Evolutionary conservation across 805 yeast genomes (phyloP).

Genomic region (Cyberlindnera euphorbiae): DNA sequence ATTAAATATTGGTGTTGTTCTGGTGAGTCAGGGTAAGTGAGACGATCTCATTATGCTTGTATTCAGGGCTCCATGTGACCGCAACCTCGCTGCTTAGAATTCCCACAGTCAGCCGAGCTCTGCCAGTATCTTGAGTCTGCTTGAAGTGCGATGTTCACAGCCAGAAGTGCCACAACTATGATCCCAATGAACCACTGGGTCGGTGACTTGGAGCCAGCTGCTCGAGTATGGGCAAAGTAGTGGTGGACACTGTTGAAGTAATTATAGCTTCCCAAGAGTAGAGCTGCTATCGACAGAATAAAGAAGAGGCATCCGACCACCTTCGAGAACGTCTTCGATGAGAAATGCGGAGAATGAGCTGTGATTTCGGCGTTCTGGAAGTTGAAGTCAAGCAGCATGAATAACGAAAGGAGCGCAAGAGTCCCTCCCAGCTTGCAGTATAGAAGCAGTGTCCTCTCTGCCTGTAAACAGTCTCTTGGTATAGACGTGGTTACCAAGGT

Average conservation of each 20-base stretch:
- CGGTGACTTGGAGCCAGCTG: conserved; percentile 10
- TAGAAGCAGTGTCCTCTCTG: conserved; percentile 23
- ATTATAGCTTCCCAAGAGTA: conserved; percentile 18
- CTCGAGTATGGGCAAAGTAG: conserved; percentile 13
- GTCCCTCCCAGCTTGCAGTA: conserved; percentile 20
- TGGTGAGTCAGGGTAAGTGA: too few relatives aligned
- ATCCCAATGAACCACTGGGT: conserved; percentile 10
- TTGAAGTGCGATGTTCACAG: conserved; percentile 15
- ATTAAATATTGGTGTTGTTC: too few relatives aligned
- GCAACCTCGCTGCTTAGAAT: too few relatives aligned
- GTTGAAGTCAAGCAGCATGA: conserved; percentile 19
- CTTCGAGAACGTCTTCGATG: conserved; percentile 9
- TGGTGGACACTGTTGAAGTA: conserved; percentile 18
- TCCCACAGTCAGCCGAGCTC: too few relatives aligned
- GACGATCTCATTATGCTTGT: too few relatives aligned
- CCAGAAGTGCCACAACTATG: conserved; percentile 10
- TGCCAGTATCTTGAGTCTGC: conserved; percentile 14
- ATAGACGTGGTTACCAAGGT: conserved; percentile 17
- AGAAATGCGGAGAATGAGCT: conserved; percentile 5
- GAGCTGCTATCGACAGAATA: conserved; percentile 7
- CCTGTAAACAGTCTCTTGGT: conserved; percentile 27
- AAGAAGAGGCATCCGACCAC: conserved; percentile 16
- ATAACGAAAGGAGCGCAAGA: conserved; percentile 18
- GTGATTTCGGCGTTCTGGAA: conserved; percentile 3
- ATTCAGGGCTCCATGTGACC: too few relatives aligned